Base-by-base conservation (phyloP, 2,329 filamentous ascomycete species). In the Aspergillus calidoustus region DNA sequence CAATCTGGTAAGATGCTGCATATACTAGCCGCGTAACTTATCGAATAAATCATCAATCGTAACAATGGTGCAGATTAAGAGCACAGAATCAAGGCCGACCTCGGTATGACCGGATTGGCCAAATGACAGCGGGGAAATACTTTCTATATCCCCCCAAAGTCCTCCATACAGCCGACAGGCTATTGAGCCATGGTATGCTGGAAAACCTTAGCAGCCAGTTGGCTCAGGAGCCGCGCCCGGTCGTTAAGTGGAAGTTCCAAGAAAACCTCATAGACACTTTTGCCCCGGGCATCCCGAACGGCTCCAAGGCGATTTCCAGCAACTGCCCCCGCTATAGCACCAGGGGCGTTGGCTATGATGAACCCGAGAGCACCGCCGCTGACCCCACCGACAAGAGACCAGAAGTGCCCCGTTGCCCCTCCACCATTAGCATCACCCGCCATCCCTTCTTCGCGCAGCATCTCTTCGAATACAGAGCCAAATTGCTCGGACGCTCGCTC, bases 191-290 rank as follows among this genome's bases (percentile, higher is more conserved):
- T 70, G n/a, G 74, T 76, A 54, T 76, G 71, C 56, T 78, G 77
- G 74, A 97, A 93, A 1, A 97, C 90, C 77, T 91, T 94, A 31
- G 89, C 88, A 1, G 94, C 94, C 72, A 98, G 79, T 77, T 96
- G 91, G 73, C 89, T 90, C 64, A 98, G 82, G 71, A 99, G 78
- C 76, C 88, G 88, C 58, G 92, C 88, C 72, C 92, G 90, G 72
- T 97, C 93, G 54, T 84, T 84, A 77, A 92, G 90, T 54, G 93
- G 93, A 72, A 99, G 81, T 70, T 97, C 91, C 82, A 92, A 72
- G 76, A 94, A 98, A 17, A 97, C 95, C 30, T 88, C 84, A 77
- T 96, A 98, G 6, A 99, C 95, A 73, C 92, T 96, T 88, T 97
- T 98, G 23, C 93, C 93, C 79, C 89, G 93, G 34, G 91, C 88